Evolutionary conservation across 495 filamentous ascomycete species (phyloP).

Genomic region (Glonium stellatum): DNA sequence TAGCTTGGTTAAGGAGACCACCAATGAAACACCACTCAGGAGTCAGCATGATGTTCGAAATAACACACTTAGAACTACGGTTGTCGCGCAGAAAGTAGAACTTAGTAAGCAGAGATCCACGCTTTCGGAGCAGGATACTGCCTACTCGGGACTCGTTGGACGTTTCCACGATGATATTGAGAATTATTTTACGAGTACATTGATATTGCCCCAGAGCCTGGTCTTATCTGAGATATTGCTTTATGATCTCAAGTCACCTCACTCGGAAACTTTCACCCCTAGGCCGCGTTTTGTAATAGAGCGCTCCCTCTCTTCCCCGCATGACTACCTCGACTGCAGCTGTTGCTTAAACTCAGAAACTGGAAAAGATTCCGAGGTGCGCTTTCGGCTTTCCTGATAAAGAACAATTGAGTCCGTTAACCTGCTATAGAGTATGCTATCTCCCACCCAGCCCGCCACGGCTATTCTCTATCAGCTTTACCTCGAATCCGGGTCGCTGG

Average conservation of each 20-base stretch:
- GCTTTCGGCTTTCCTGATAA: neutral
- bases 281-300: slow-evolving; percentile 71
- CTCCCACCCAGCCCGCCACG: slow-evolving; percentile 64
- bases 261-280: slow-evolving; percentile 77
- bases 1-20: slow-evolving; percentile 20
- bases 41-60: slow-evolving; percentile 69
- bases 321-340: slow-evolving; percentile 76
- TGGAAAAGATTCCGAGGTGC: slow-evolving; percentile 27
- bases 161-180: slow-evolving; percentile 51
- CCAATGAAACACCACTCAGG: slow-evolving; percentile 48
- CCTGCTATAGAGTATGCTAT: slow-evolving; percentile 33
- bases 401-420: neutral
- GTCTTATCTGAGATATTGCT: slow-evolving; percentile 77
- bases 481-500: slow-evolving; percentile 75
- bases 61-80: slow-evolving; percentile 69
- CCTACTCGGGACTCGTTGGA: slow-evolving; percentile 70
- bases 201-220: slow-evolving; percentile 55
- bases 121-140: slow-evolving; percentile 64
- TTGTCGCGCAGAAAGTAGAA: slow-evolving; percentile 80
- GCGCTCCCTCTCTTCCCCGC: slow-evolving; percentile 68
- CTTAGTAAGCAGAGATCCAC: slow-evolving; percentile 72
- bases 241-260: slow-evolving; percentile 71
- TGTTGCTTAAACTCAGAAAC: slow-evolving; percentile 49
- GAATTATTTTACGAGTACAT: slow-evolving; percentile 44
- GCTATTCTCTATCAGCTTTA: slow-evolving; percentile 87